Conservation (phyloP, 202 grass and related monocot genomes). For the Carex arenaria region DNA sequence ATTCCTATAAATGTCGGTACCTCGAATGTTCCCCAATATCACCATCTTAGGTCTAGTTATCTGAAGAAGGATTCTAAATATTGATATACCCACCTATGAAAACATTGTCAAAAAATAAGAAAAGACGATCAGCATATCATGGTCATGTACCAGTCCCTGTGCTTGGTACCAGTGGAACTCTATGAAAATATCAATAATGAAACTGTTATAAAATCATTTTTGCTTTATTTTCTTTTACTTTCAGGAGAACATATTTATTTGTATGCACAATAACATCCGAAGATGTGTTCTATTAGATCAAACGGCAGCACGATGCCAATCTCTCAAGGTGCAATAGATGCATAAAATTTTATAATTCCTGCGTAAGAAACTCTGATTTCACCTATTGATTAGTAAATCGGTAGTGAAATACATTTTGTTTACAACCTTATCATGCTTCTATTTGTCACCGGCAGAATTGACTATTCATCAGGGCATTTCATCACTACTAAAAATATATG, state of each 20-base stretch:
- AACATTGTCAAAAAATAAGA: not conserved
- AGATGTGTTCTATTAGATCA: not conserved
- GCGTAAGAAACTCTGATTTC: not conserved
- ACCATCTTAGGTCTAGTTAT: conserved; percentile 79
- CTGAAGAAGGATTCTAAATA: conserved; percentile 81
- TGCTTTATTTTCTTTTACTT: not conserved
- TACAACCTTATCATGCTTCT: too few species aligned
- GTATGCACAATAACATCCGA: not conserved
- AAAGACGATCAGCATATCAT: not conserved
- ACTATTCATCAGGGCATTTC: not conserved
- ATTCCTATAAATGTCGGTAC: conserved; percentile 78
- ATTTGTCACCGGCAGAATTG: too few species aligned
- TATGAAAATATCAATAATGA: too few species aligned
- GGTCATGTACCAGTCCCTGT: not conserved
- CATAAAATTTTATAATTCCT: not conserved
- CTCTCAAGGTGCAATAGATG: not conserved
- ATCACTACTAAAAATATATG: not conserved
- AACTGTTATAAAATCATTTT: not conserved
- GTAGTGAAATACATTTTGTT: too few species aligned
- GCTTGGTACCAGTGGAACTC: not conserved
- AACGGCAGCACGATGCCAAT: not conserved
- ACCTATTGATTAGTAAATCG: too few species aligned
- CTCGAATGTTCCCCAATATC: conserved; percentile 66
- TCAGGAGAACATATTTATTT: not conserved
- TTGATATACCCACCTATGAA: conserved; percentile 72